Percentiles rank a stretch among this genome's conserved stretches.
Conservation (phyloP, 305 asterid genomes). For the Plantago lanceolata region DNA sequence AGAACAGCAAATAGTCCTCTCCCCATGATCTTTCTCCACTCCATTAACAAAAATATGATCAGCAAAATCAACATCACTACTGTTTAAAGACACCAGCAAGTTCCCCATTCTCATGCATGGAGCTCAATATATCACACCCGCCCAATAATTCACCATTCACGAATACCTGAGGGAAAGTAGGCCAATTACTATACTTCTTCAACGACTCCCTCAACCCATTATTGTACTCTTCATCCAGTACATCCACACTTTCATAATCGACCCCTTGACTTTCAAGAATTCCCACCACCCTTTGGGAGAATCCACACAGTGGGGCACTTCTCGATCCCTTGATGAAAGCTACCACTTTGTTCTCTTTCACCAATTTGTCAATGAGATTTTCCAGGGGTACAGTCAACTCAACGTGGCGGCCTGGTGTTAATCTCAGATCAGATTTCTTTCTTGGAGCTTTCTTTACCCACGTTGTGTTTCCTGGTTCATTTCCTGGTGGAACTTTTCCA, state of each 20-base stretch:
- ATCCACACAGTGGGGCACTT: constrained; percentile 78
- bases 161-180: constrained; percentile 85
- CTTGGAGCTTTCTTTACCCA: constrained; percentile 73
- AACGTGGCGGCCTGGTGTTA: constrained; percentile 78
- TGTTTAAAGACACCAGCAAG: constrained; percentile 52
- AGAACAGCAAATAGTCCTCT: too few species aligned
- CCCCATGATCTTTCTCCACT: not conserved
- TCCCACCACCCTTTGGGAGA: constrained; percentile 74
- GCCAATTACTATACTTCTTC: constrained; percentile 88
- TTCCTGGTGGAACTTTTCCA: constrained; percentile 87
- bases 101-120: constrained; percentile 89
- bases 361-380: constrained; percentile 67
- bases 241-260: constrained; percentile 82
- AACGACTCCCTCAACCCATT: constrained; percentile 72
- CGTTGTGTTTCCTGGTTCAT: constrained; percentile 70
- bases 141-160: constrained; percentile 80
- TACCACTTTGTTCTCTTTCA: constrained; percentile 88
- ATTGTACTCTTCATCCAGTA: constrained; percentile 78
- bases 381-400: constrained; percentile 72
- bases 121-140: constrained; percentile 83
- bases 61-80: constrained; percentile 16
- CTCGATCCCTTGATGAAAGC: constrained; percentile 96
- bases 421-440: constrained; percentile 71
- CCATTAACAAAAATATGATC: not conserved
- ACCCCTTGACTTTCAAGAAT: constrained; percentile 75